These are phyloP conservation scores for Botryotinia globosa DNA, from an alignment of 2,329 filamentous ascomycete genomes.

Conservation along the genomic window DNA sequence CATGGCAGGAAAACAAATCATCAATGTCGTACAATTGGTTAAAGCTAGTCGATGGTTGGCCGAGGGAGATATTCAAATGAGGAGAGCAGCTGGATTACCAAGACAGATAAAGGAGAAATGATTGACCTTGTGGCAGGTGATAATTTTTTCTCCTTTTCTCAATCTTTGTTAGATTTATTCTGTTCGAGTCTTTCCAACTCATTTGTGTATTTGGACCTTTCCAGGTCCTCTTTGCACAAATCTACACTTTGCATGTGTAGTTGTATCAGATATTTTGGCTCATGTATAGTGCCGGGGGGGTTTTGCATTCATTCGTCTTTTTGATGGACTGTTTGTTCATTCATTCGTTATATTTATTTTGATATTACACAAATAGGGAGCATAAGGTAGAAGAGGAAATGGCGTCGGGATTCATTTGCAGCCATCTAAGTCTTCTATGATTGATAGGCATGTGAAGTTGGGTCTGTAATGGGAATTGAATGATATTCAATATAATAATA, in stretches of 20 bases:
- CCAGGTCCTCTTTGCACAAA: neutral
- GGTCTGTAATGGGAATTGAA: neutral
- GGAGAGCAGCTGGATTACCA: constrained; percentile 55
- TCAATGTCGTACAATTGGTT: constrained; percentile 91
- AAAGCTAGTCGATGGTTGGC: constrained; percentile 91
- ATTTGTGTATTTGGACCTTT: constrained; percentile 13
- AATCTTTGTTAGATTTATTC: neutral
- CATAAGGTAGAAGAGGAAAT: constrained; percentile 14
- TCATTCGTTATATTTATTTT: constrained; percentile 11
- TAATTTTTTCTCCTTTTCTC: neutral
- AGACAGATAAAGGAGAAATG: constrained; percentile 43
- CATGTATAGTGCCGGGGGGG: constrained; percentile 6
- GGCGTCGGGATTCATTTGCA: neutral
- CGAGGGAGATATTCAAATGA: constrained; percentile 75
- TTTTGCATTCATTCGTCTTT: neutral
- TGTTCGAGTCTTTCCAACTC: constrained; percentile 20
- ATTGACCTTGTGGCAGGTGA: constrained; percentile 8
- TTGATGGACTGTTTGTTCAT: neutral
- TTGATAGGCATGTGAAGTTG: constrained; percentile 1
- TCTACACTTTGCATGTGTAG: constrained; percentile 17
- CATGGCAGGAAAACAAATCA: constrained; percentile 88
- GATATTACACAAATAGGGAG: constrained; percentile 10
- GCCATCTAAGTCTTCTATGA: constrained; percentile 5
- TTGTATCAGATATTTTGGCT: constrained; percentile 19
- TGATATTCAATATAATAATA: neutral